Conservation (phyloP, 352 stramenopile genomes). For the Pelagophyceae sp. region DNA sequence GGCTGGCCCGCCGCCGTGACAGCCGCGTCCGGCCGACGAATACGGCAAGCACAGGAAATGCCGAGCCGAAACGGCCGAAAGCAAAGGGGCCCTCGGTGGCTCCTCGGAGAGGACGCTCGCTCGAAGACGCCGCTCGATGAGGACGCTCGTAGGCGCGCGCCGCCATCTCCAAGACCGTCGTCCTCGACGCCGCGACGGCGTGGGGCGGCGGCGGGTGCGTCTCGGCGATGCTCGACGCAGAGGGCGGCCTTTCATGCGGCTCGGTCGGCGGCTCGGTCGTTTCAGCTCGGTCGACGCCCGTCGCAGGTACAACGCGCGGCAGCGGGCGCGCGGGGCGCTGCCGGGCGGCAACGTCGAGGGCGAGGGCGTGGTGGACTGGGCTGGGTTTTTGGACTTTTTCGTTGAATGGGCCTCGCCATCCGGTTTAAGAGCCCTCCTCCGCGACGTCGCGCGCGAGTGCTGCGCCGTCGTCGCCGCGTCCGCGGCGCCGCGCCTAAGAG, state of each 20-base stretch:
- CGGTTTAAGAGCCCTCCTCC: background rate
- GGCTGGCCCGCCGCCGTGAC: background rate
- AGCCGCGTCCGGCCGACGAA: background rate
- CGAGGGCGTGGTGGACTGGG: background rate
- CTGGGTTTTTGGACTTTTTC: slow-evolving; percentile 5
- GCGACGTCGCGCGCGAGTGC: background rate
- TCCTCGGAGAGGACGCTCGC: too few species aligned
- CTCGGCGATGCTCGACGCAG: too few species aligned
- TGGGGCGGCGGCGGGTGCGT: background rate
- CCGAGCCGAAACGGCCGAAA: too few species aligned
- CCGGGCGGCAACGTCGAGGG: background rate
- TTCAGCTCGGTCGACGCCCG: background rate
- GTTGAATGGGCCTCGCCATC: background rate
- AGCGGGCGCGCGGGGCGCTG: too few species aligned
- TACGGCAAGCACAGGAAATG: too few species aligned
- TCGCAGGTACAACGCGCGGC: background rate
- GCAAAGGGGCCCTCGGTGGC: too few species aligned
- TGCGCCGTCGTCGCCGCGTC: background rate
- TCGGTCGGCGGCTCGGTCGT: background rate
- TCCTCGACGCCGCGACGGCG: background rate
- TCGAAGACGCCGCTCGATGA: too few species aligned
- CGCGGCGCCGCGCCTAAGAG: background rate
- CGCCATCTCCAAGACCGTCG: background rate
- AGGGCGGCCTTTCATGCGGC: too few species aligned
- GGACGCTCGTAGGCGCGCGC: background rate